phyloP scores from a whole-genome alignment of 2,329 filamentous ascomycete genomes.

The Verticillium nonalfalfae region DNA sequence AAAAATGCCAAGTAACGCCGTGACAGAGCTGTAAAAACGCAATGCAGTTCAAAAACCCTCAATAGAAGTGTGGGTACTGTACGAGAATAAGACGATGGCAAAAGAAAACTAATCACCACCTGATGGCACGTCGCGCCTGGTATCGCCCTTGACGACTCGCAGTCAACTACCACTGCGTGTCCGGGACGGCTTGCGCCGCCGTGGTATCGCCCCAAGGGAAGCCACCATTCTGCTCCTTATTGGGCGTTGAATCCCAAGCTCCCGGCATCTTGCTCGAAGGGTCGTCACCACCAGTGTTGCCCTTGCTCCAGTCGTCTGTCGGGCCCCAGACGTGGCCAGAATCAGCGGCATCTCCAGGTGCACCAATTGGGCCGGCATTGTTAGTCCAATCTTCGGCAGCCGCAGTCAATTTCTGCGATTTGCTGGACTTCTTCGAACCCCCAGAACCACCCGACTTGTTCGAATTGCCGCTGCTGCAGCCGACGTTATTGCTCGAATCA shows the following conservation, averaged over 20 bases:
- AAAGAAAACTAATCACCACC: neutral
- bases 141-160: neutral
- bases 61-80: neutral
- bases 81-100: neutral
- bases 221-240: neutral
- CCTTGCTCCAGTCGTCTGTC: neutral
- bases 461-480: slow-evolving; percentile 4
- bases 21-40: neutral
- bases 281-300: neutral
- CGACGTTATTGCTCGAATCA: slow-evolving; percentile 1
- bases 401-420: slow-evolving; percentile 4
- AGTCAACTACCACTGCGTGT: neutral
- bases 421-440: slow-evolving; percentile 2
- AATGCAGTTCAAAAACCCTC: neutral
- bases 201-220: slow-evolving; percentile 6
- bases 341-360: neutral
- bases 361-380: slow-evolving; percentile 3
- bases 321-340: slow-evolving; percentile 1
- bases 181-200: slow-evolving; percentile 3
- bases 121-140: neutral
- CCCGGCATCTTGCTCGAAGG: slow-evolving; percentile 11
- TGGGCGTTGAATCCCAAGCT: slow-evolving; percentile 5
- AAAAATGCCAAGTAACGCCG: neutral
- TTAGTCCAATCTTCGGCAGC: neutral
- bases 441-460: slow-evolving; percentile 7